phyloP scores from a whole-genome alignment of 2,329 filamentous ascomycete genomes.

The Pseudogymnoascus sp. region DNA sequence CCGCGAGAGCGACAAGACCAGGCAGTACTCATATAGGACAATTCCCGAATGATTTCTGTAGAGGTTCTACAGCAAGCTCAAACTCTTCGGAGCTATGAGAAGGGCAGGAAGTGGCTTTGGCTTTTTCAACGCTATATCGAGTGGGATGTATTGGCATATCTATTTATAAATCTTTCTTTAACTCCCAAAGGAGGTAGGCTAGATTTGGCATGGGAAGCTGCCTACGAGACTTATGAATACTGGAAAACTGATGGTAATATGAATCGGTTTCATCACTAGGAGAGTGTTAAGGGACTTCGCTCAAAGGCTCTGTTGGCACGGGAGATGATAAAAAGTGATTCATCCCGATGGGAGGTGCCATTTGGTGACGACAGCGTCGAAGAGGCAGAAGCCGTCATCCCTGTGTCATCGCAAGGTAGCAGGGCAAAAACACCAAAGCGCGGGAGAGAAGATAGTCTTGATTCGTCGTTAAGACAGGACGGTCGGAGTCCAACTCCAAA shows the following conservation, averaged over 20 bases:
- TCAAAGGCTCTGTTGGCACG: conserved; percentile 9
- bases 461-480: not conserved
- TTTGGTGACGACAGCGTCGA: not conserved
- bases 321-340: conserved; percentile 9
- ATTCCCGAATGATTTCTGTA: not conserved
- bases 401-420: conserved; percentile 3
- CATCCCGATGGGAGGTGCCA: conserved; percentile 2
- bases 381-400: not conserved
- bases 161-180: not conserved
- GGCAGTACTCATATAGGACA: not conserved
- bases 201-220: not conserved
- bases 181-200: not conserved
- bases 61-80: not conserved
- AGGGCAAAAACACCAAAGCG: not conserved
- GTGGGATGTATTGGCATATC: not conserved
- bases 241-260: not conserved
- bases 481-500: conserved; percentile 9
- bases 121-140: not conserved
- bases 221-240: not conserved
- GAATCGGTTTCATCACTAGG: not conserved
- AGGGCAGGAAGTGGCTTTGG: not conserved
- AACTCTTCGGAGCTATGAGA: not conserved
- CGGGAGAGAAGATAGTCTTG: conserved; percentile 2
- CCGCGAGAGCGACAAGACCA: not conserved
- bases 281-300: conserved; percentile 1